Base-by-base conservation (phyloP, 306 rosid species). In the Gynostemma pentaphyllum region DNA sequence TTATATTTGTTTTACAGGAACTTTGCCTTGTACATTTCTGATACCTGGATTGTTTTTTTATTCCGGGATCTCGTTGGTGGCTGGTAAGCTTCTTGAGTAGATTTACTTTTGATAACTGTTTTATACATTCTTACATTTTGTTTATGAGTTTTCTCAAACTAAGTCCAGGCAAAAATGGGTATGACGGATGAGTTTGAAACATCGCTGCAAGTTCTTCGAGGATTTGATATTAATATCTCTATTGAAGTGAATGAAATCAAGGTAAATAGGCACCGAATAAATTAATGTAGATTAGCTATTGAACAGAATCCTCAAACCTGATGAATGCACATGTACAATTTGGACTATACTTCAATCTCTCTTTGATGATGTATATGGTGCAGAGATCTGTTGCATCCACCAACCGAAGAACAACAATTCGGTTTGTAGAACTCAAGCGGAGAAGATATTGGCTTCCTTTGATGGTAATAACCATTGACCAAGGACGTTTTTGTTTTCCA, bases 41-140 rank as follows among this genome's bases (percentile, higher is more conserved):
- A 83, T 85, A 27, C 90, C 94, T 41, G 90, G 90, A 52, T 71
- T 88, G 68, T n/a, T 88, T 88, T 81, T 88, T 88, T 78, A 76
- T 85, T 59, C 96, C 94, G 37, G 96, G 85, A 75, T 88, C 95
- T 62, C 94, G 94, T 51, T 76, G 96, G 67, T 88, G 94, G 96
- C 85, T 88, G 94, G 96, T 88, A 75, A 76, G 87, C 54, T 64
- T 80, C 78, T 62, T n/a, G 8, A 44, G 53, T 44, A 9, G n/a
- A 45, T 62, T 62, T 24, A 11, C n/a, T 62, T 24, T 15, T 42
- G 36, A 3, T 42, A n/a, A n/a, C n/a, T n/a, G n/a, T 4, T 14
- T 45, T 34, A 27, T 15, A 15, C 14, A 26, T 34, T 1, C 9
- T 12, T 34, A 32, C 23, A 50, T 21, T 36, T 21, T 50, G 30